These are phyloP conservation scores for Zygosaccharomyces pseudobailii DNA, from an alignment of 1,139 yeast genomes.

Conservation along the genomic window DNA sequence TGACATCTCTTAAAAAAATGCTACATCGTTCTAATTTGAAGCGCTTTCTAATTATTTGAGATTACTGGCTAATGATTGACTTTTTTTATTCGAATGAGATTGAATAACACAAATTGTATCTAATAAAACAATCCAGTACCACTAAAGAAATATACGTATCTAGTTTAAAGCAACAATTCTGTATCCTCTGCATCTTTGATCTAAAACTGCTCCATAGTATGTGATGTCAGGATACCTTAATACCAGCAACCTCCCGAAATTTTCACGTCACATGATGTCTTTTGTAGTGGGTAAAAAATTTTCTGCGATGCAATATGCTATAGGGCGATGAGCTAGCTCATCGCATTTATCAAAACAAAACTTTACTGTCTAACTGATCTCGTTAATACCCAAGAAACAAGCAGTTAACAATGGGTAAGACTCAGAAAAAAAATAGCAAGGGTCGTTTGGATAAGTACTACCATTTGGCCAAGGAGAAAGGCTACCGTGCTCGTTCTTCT, in stretches of 20 bases:
- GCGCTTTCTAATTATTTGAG: too few relatives aligned
- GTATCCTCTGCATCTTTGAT: too few relatives aligned
- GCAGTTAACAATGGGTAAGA: slow-evolving; percentile 64
- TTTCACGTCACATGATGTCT: too few relatives aligned
- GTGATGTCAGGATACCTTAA: background rate
- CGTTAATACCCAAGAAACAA: background rate
- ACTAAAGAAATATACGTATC: too few relatives aligned
- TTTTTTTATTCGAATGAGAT: too few relatives aligned
- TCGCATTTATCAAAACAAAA: slow-evolving; percentile 4
- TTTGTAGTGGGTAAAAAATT: slow-evolving; percentile 7
- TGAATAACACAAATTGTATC: too few relatives aligned
- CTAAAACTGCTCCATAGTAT: background rate
- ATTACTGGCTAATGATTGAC: too few relatives aligned
- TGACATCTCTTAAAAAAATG: too few relatives aligned
- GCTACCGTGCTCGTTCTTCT: slow-evolving; percentile 98
- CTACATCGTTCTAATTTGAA: too few relatives aligned
- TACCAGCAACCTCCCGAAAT: too few relatives aligned
- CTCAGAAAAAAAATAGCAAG: slow-evolving; percentile 94
- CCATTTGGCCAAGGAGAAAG: slow-evolving; percentile 92
- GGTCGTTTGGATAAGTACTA: slow-evolving; percentile 99
- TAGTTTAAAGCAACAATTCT: too few relatives aligned
- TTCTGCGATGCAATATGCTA: slow-evolving; percentile 18
- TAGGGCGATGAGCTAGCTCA: slow-evolving; percentile 21
- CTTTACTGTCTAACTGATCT: background rate
- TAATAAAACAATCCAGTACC: too few relatives aligned